Base-by-base conservation (phyloP, 257 asterid genomes). In the Petunia axillaris region DNA sequence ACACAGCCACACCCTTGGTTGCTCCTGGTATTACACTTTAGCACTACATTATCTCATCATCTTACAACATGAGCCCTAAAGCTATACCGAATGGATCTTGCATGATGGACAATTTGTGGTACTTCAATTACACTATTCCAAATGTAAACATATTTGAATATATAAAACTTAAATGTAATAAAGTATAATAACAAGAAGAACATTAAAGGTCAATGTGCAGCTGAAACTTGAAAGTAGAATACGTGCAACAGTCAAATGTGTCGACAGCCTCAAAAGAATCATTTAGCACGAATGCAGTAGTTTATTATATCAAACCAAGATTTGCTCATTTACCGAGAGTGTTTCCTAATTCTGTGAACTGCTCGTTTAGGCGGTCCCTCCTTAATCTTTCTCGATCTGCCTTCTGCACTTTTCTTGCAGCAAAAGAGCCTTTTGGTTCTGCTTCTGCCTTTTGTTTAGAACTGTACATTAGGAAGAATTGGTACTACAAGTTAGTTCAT, bases 281-380 rank as follows among this genome's bases (percentile, higher is more conserved):
- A 50, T 0, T 44, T 63, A 63, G 37, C 35, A 70, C 16, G 59
- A 70, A 50, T 11, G 13, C 10, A 50, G 62, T 73, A 40, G 13
- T 66, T 66, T 3, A 62, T 62, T 62, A 15, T 41, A 67, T 67
- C 16, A 48, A 62, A 52, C 52, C 64, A 77, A 48, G 70, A 79
- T 65, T 46, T 35, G 64, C 52, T 52, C 53, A 75, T 79, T 83
- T 89, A 96, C 99, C 99, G 70, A 96, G 97, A 14, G 97, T 86
- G 43, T 82, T 90, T 80, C 98, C 99, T 88, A 96, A 82, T 84
- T 96, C 99, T 55, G 74, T 70, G 85, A 94, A 96, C 80, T 96
- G 99, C 82, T 93, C 98, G 78, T 96, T 96, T 82, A 94, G 83
- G 58, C 98, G 98, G 87, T 94, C 99, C 91, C 99, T 91, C 91